phyloP scores from a whole-genome alignment of 1,139 yeast genomes.

The Diutina sp. region DNA sequence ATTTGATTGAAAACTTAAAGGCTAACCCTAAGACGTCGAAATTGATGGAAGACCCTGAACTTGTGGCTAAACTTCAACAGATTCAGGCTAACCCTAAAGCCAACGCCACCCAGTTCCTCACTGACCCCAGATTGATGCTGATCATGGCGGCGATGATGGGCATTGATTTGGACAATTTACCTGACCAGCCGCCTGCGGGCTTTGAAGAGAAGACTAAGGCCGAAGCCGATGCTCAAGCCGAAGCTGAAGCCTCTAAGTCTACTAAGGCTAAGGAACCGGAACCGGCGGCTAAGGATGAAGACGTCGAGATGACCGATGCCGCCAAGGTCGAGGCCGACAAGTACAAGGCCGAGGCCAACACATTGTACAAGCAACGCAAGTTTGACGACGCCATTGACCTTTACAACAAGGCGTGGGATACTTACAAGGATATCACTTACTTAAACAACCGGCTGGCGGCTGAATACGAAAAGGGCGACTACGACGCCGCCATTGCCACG shows the following conservation, averaged over 20 bases:
- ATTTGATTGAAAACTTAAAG: constrained; percentile 60
- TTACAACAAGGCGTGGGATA: constrained; percentile 80
- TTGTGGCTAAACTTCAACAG: constrained; percentile 58
- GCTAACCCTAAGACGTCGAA: constrained; percentile 81
- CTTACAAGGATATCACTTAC: constrained; percentile 77
- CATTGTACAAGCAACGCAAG: constrained; percentile 71
- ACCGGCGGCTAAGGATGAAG: constrained; percentile 9
- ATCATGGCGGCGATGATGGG: constrained; percentile 84
- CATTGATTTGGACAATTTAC: constrained; percentile 41
- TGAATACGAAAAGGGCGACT: constrained; percentile 90
- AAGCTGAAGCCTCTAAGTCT: not conserved
- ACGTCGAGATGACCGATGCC: constrained; percentile 23
- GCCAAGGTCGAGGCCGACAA: constrained; percentile 55
- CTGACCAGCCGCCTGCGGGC: not conserved
- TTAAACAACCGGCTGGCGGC: constrained; percentile 97
- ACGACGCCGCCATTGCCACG: constrained; percentile 69
- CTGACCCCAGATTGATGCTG: constrained; percentile 82
- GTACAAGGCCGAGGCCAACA: constrained; percentile 78
- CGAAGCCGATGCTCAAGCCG: not conserved
- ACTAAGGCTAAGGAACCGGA: not conserved
- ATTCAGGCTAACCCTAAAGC: constrained; percentile 68
- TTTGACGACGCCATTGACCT: constrained; percentile 87
- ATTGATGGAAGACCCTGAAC: constrained; percentile 74
- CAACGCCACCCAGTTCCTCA: constrained; percentile 46
- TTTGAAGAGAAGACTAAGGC: not conserved